Evolutionary conservation across 2,329 filamentous ascomycete species (phyloP), one percentile per base, ranked within the genome.

Genomic region (Tolypocladium guangdongense): DNA sequence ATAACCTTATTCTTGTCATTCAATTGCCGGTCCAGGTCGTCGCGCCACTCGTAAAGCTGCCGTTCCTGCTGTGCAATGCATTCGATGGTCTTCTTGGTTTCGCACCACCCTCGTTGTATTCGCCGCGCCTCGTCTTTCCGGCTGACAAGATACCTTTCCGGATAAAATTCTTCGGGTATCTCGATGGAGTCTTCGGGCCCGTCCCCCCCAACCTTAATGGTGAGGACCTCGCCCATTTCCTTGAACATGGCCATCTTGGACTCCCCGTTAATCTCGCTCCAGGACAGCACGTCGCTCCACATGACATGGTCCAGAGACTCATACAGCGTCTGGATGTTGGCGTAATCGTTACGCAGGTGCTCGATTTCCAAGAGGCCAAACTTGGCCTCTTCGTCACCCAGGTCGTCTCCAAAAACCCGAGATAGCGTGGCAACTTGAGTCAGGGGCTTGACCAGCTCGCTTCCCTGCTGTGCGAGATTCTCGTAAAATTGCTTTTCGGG

Each of bases 111-210:
- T 14, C 56, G 54, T 55, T 75, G 73, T 43, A 80, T 77, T 8
- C 70, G 68, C 10, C 72, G 56, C 16, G 78, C 74, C 51, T 76
- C 72, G 12, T 75, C 66, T 52, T 72, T 74, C 16, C 73, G 71
- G 12, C 60, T 64, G 49, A 68, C 66, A 51, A 78, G 63, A 54
- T 81, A 82, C n/a, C 71, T 74, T 62, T 82, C 78, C 1, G 77
- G 74, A 58, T 79, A 81, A 56, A 80, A 73, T 14, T 74, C 65
- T 43, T 67, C 64, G 7, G 79, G 79, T 36, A 82, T 73, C 4
- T 80, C 75, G 43, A 80, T 68, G 3, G 69, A 69, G 46, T 72
- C 71, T 8, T 66, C 61, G 5, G 74, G 66, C 2, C 72, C 74
- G 4, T 70, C 66, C 3, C 69, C 70, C 18, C 68, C 66, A 14